phyloP scores from a whole-genome alignment of 345 rosid genomes.

The Sonneratia caseolaris region DNA sequence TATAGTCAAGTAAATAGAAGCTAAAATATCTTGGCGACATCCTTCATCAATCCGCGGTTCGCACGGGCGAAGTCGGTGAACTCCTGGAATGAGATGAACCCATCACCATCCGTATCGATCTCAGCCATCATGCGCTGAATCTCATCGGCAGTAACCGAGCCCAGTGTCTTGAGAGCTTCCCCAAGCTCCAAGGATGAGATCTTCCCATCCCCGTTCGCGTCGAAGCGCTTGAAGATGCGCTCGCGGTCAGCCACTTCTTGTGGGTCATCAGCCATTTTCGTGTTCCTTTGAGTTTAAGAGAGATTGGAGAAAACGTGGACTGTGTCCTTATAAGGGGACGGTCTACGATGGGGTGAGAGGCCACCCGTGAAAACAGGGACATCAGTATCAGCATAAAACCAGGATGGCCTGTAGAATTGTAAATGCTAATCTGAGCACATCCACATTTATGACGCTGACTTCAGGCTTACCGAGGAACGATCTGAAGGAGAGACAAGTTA shows the following conservation, averaged over 20 bases:
- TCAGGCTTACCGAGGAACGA: no score
- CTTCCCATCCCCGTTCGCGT: conserved; percentile 67
- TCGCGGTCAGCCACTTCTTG: conserved; percentile 44
- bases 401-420: conserved; percentile 5
- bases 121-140: conserved; percentile 78
- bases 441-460: not conserved
- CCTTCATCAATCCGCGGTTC: conserved; percentile 77
- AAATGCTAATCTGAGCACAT: not conserved
- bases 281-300: not conserved
- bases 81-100: conserved; percentile 63
- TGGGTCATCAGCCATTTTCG: conserved; percentile 44
- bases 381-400: not conserved
- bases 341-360: not conserved
- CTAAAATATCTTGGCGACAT: conserved; percentile 77
- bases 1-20: not conserved
- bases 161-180: conserved; percentile 57
- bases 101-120: conserved; percentile 88
- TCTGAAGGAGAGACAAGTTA: no score
- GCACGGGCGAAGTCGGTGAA: conserved; percentile 57
- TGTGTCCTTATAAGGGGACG: not conserved
- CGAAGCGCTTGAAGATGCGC: conserved; percentile 73
- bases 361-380: not conserved
- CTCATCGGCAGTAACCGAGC: conserved; percentile 54
- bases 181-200: conserved; percentile 77
- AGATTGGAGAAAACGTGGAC: not conserved